These are phyloP conservation scores for Posidonia australis DNA, from an alignment of 106 monocot species.

Conservation along the genomic window DNA sequence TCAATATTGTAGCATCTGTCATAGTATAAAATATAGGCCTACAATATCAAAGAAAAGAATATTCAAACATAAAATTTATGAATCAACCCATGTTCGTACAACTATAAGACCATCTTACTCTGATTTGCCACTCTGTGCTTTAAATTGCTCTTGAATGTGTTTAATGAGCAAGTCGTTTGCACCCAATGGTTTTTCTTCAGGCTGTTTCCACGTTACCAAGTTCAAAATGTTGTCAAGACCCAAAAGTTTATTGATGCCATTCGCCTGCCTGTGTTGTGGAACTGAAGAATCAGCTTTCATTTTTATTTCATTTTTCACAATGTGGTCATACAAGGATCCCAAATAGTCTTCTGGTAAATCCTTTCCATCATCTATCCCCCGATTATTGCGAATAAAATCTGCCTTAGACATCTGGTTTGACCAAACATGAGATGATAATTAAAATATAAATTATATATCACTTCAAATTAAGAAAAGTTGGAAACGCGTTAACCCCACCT, in stretches of 20 bases:
- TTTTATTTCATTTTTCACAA: constrained; percentile 94
- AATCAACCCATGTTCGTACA: neutral
- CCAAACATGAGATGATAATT: neutral
- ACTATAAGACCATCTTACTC: constrained; percentile 46
- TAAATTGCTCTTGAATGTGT: constrained; percentile 94
- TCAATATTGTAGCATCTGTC: constrained; percentile 71
- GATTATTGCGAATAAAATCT: constrained; percentile 89
- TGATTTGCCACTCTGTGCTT: constrained; percentile 80
- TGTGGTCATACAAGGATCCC: constrained; percentile 81
- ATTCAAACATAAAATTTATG: neutral
- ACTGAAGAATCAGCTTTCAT: constrained; percentile 78
- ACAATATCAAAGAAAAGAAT: constrained; percentile 6
- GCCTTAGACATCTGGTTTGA: constrained; percentile 82
- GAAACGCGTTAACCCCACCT: constrained; percentile 35
- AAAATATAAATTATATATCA: neutral
- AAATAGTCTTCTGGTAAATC: constrained; percentile 90
- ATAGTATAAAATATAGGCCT: constrained; percentile 78
- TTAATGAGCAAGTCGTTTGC: constrained; percentile 82
- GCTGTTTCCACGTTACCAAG: constrained; percentile 75
- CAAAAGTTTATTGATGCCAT: constrained; percentile 75
- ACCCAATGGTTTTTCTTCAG: constrained; percentile 83
- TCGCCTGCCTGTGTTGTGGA: constrained; percentile 64
- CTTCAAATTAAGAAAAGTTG: neutral
- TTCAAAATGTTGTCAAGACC: constrained; percentile 84
- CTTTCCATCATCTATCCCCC: constrained; percentile 96